Evolutionary conservation across 352 stramenopile species (phyloP), one percentile per base, ranked within the genome.

Genomic region (Pythium insidiosum): DNA sequence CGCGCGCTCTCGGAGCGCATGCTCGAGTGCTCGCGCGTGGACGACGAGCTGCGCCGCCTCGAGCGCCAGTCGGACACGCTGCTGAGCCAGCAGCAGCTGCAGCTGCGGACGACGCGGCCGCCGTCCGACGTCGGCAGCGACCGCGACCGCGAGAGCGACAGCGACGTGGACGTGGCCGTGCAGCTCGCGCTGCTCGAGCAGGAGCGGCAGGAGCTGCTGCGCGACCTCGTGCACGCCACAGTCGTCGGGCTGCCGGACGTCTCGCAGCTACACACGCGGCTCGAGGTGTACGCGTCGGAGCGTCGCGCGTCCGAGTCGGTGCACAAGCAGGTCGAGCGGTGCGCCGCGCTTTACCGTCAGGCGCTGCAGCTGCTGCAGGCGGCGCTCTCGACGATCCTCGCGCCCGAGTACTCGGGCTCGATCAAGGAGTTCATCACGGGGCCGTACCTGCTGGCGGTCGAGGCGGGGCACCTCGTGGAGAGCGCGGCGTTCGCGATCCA

Each of bases 271-370:
- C 63, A 84, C 39, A 68, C 79, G n/a, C 79, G 82, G 30, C 72
- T 91, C 31, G 72, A 73, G 34, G 81, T 88, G 63, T 82, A 76
- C 47, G 54, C 65, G 15, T 88, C 75, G 1, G 79, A 91, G 48
- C 64, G 67, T 34, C 70, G 79, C 41, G 76, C 79, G 12, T 78
- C 66, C 47, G 68, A 81, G 51, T 83, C 63, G 4, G 80, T 86
- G 36, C 67, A 75, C 47, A 72, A 79, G 39, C 79, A 91, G 54
- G 62, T 91, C 18, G 63, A 83, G 23, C 66, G 69, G 11, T 68
- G 65, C 44, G 60, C 49, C 13, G 48, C 47, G 16, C 54, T 86
- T 28, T 91, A 88, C 37, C 69, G 77, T 28, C 56, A 83, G 16
- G 76, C 71, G 7, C 63, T 88, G 34, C 63, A 80, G 53, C 58